These are phyloP conservation scores for Camellia oleifera DNA, from an alignment of 179 eudicot genomes.

Conservation along the genomic window DNA sequence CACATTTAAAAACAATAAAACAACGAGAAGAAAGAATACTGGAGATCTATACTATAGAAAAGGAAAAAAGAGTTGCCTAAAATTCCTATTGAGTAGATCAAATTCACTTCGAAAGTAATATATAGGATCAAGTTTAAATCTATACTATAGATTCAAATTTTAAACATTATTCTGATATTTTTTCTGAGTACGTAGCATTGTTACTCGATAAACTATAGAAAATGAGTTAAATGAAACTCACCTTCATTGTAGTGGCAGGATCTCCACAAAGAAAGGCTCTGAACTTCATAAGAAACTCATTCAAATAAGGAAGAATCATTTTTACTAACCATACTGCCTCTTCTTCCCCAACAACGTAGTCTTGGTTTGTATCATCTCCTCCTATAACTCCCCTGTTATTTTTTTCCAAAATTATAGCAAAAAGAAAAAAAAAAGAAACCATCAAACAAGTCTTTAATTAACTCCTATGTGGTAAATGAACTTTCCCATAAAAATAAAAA, in stretches of 20 bases:
- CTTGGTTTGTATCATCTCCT: constrained; percentile 24
- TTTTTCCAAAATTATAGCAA: background rate
- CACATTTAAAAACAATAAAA: constrained; percentile 12
- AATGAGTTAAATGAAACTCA: constrained; percentile 7
- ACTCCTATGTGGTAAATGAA: too few species aligned
- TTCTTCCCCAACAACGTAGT: constrained; percentile 59
- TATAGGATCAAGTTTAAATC: too few species aligned
- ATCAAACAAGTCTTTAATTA: too few species aligned
- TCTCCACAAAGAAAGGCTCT: constrained; percentile 73
- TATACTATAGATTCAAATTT: too few species aligned
- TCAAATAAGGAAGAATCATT: constrained; percentile 63
- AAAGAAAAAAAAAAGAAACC: background rate
- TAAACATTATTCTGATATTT: too few species aligned
- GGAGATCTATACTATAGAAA: too few species aligned
- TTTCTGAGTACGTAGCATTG: too few species aligned
- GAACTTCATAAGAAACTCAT: constrained; percentile 56
- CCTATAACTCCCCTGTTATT: constrained; percentile 38
- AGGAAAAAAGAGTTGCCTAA: too few species aligned
- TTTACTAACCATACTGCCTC: constrained; percentile 67
- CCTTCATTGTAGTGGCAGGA: constrained; percentile 83
- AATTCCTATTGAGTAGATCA: too few species aligned
- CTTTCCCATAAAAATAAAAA: background rate
- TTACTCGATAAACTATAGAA: background rate
- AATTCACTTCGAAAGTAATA: background rate
- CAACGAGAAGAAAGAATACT: too few species aligned